phyloP scores from a whole-genome alignment of 768 basidiomycete species.

The Mycena alexandri region DNA sequence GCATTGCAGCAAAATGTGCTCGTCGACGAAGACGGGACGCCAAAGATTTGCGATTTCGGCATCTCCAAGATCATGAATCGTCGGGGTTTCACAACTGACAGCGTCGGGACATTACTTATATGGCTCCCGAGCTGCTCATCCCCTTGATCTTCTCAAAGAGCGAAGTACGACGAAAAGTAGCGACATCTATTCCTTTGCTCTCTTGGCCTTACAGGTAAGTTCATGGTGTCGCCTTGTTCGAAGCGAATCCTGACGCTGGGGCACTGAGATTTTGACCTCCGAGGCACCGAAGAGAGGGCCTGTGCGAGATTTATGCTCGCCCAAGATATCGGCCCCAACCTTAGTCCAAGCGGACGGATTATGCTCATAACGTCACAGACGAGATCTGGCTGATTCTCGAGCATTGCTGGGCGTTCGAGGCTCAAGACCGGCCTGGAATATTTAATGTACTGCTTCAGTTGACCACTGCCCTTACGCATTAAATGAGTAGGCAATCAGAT shows the following conservation, averaged over 20 bases:
- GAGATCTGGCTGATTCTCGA: background rate
- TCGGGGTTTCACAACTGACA: background rate
- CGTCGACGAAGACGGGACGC: background rate
- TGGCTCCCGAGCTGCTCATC: background rate
- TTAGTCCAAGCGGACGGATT: too few relatives aligned
- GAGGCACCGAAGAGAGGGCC: too few relatives aligned
- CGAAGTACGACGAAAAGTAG: background rate
- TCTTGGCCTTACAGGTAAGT: background rate
- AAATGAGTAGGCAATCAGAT: too few relatives aligned
- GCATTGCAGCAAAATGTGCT: background rate
- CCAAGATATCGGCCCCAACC: too few relatives aligned
- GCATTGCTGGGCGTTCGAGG: too few relatives aligned
- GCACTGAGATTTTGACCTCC: too few relatives aligned
- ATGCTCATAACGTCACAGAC: background rate
- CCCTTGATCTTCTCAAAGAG: background rate
- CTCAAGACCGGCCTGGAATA: too few relatives aligned
- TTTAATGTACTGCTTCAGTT: too few relatives aligned
- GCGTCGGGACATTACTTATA: background rate
- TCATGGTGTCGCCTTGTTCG: background rate
- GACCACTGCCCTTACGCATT: too few relatives aligned
- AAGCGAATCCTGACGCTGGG: too few relatives aligned
- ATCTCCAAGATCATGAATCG: too few relatives aligned
- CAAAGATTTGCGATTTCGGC: background rate
- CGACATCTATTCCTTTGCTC: conserved; percentile 3
- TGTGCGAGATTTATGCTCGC: too few relatives aligned